Base-by-base conservation (phyloP, 805 yeast species). In the Starmerella vaccinii region DNA sequence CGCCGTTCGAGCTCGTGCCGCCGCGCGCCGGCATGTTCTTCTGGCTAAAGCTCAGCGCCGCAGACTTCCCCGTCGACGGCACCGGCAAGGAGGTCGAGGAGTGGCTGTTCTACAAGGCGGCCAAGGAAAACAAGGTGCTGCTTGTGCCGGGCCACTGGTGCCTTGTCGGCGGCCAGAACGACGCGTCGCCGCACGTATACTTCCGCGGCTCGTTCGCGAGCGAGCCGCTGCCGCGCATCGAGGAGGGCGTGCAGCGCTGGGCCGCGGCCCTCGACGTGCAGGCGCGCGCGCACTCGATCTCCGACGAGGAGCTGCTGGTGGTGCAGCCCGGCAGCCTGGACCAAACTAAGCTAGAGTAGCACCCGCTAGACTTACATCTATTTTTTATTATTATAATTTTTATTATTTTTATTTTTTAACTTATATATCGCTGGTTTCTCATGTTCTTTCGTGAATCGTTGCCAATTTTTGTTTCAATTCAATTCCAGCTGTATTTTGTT, bases 21-120 rank as follows among this genome's bases (percentile, higher is more conserved):
- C 79, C 79, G 7, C 66, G 65, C 6, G 78, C 79, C 5, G 78
- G 77, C 37, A 74, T 75, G 76, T 71, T 74, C 57, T 71, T 72
- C 66, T 75, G 76, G 60, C 63, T 73, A 52, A 70, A 70, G 61
- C 74, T 77, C 52, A 55, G 65, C 64, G 59, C 57, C 47, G 78
- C 73, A 62, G 66, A 71, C 56, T 74, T 65, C 57, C 60, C 50
- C 23, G 53, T 50, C 48, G 46, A 39, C 23, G 49, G 53, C 15
- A 61, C 60, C 38, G 55, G 62, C 19, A 49, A 50, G 21, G 58
- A 50, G 21, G 51, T 64, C 22, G 74, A 70, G 57, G 49, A 47
- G 40, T 51, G 52, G 38, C 43, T 70, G 13, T 70, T 66, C 59
- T 61, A 61, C 47, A 51, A 55, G 21, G 63, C 64, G 6, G 57